A percentile compares a stretch with the other conserved stretches of the same genome.
Conservation (phyloP, 2,329 filamentous ascomycete species). For the Oidium heveae region DNA sequence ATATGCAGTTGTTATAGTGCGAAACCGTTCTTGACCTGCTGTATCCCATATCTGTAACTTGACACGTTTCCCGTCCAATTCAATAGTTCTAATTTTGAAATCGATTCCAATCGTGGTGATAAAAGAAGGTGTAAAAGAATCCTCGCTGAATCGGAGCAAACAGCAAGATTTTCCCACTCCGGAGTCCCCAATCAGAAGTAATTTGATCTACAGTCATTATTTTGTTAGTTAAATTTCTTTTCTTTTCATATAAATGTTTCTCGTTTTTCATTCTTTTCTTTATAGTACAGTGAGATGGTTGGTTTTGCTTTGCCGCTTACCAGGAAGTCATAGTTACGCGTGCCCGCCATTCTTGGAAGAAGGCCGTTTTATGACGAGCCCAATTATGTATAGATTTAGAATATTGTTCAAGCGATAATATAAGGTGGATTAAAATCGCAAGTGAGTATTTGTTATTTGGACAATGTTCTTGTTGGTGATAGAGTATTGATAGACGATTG, state of each 20-base stretch:
- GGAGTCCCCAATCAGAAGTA: slow-evolving; percentile 98
- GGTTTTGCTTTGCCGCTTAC: slow-evolving; percentile 24
- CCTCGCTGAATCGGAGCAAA: slow-evolving; percentile 91
- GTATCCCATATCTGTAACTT: slow-evolving; percentile 99
- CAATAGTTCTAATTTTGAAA: slow-evolving; percentile 98
- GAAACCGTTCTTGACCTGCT: slow-evolving; percentile 90
- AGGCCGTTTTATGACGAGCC: no score
- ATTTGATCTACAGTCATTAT: slow-evolving; percentile 38
- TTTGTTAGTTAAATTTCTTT: no score
- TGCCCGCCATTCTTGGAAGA: slow-evolving; percentile 52
- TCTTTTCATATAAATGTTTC: no score
- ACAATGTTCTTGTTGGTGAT: no score
- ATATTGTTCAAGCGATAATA: no score
- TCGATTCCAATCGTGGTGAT: slow-evolving; percentile 99
- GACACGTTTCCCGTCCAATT: slow-evolving; percentile 93
- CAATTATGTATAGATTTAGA: no score
- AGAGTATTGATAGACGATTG: no score
- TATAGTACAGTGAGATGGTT: neutral
- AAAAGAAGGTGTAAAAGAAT: slow-evolving; percentile 98
- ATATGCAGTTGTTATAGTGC: slow-evolving; percentile 96
- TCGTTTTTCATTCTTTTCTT: no score
- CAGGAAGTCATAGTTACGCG: slow-evolving; percentile 97
- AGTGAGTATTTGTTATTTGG: no score
- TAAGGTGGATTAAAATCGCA: no score
- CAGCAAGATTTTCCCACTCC: slow-evolving; percentile 99